Conservation (phyloP, 768 basidiomycete genomes). For the Tylopilus plumbeoviolaceoides region DNA sequence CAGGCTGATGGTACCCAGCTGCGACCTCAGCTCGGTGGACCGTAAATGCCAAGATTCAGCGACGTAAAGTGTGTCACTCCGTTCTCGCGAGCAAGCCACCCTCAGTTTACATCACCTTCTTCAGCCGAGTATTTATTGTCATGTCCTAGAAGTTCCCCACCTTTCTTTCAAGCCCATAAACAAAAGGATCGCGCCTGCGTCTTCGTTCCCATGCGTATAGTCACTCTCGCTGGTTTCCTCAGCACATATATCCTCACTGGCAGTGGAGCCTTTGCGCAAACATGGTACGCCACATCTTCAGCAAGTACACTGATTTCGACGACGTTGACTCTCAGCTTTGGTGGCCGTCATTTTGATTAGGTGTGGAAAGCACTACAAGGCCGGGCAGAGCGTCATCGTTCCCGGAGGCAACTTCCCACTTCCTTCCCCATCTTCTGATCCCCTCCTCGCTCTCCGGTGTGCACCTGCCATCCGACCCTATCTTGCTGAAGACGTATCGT, state of each 20-base stretch:
- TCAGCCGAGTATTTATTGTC: not conserved
- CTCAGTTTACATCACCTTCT: too few relatives aligned
- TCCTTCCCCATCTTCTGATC: slow-evolving; percentile 32
- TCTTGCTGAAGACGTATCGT: slow-evolving; percentile 47
- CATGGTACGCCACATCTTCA: slow-evolving; percentile 24
- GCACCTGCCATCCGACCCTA: slow-evolving; percentile 57
- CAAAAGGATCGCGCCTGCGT: too few relatives aligned
- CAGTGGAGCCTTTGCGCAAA: slow-evolving; percentile 21
- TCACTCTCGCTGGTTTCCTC: slow-evolving; percentile 4
- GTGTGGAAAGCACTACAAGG: slow-evolving; percentile 57
- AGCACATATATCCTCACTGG: slow-evolving; percentile 11
- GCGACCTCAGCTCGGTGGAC: too few relatives aligned
- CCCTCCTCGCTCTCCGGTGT: slow-evolving; percentile 55
- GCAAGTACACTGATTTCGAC: not conserved
- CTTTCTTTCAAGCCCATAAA: too few relatives aligned
- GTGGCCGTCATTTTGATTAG: slow-evolving; percentile 22
- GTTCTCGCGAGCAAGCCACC: too few relatives aligned
- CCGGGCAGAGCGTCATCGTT: slow-evolving; percentile 35
- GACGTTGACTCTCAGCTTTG: not conserved
- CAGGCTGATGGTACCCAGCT: too few relatives aligned
- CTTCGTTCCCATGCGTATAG: slow-evolving; percentile 11
- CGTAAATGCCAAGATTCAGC: too few relatives aligned
- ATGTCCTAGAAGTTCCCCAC: not conserved
- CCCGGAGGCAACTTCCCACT: slow-evolving; percentile 50
- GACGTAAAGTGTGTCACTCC: too few relatives aligned